A percentile compares a stretch with the other conserved stretches of the same genome.
phyloP scores from a whole-genome alignment of 805 yeast species.

The Jamesozyma jinghongensis region DNA sequence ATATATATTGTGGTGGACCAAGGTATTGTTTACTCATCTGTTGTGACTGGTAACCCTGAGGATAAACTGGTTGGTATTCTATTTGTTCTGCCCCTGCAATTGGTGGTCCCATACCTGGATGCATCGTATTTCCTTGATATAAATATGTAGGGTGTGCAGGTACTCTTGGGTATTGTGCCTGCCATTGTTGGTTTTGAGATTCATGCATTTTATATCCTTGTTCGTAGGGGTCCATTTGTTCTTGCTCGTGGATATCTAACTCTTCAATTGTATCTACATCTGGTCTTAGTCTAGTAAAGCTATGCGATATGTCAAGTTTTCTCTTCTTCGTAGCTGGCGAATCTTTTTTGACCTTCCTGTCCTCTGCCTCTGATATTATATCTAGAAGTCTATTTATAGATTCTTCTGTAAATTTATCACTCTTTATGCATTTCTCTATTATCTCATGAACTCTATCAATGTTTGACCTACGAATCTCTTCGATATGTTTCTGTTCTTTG shows the following conservation, averaged over 20 bases:
- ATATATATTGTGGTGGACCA: constrained; percentile 2
- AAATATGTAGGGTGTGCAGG: background rate
- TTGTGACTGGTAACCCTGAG: background rate
- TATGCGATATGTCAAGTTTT: constrained; percentile 5
- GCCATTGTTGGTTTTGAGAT: constrained; percentile 2
- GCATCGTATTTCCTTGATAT: constrained; percentile 1
- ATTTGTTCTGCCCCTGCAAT: background rate
- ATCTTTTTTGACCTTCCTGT: background rate
- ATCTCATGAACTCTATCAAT: constrained; percentile 12
- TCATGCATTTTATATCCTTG: background rate
- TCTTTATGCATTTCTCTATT: constrained; percentile 14
- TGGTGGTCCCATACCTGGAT: background rate
- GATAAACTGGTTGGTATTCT: background rate
- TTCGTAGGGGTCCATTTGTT: background rate
- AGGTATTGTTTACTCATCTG: constrained; percentile 2
- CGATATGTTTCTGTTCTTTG: constrained; percentile 14
- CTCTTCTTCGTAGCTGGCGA: constrained; percentile 9
- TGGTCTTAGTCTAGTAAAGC: too few relatives aligned
- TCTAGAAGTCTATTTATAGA: constrained; percentile 12
- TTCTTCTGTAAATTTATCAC: constrained; percentile 12
- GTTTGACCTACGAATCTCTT: constrained; percentile 15
- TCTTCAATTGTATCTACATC: constrained; percentile 11
- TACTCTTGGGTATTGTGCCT: background rate
- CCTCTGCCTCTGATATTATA: constrained; percentile 1
- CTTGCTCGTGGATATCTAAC: constrained; percentile 1